Conservation (phyloP, 139 green algal genomes). For the Chloropicon primus region DNA sequence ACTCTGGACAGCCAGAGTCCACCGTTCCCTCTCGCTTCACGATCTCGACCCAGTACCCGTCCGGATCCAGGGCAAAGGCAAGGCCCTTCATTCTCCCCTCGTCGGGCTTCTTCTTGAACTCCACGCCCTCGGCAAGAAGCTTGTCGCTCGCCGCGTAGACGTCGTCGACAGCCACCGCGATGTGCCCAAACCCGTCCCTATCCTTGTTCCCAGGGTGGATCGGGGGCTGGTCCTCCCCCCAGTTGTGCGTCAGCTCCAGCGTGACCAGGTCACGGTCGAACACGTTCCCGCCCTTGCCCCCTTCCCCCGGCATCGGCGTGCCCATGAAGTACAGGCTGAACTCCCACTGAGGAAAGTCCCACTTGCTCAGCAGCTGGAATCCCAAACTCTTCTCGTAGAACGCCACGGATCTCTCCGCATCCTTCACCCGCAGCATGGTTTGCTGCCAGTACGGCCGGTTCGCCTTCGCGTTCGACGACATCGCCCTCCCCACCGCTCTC, state of each 20-base stretch:
- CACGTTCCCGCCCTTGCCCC: too few species aligned
- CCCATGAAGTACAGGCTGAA: too few species aligned
- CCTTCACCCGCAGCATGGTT: neutral
- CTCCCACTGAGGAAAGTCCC: too few species aligned
- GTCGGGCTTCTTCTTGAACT: constrained; percentile 19
- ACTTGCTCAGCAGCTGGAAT: too few species aligned
- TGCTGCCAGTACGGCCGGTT: neutral
- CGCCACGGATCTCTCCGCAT: too few species aligned
- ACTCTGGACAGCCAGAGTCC: neutral
- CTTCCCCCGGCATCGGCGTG: too few species aligned
- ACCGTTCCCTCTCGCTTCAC: constrained; percentile 7
- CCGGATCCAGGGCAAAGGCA: constrained; percentile 34
- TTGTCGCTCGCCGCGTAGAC: neutral
- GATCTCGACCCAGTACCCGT: constrained; percentile 44
- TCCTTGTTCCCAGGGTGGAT: constrained; percentile 9
- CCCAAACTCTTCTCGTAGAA: too few species aligned
- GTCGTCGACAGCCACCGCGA: constrained; percentile 9
- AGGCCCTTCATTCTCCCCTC: constrained; percentile 32
- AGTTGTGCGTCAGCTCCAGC: constrained; percentile 15
- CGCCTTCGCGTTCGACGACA: too few species aligned
- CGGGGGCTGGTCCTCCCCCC: neutral
- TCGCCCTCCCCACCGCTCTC: too few species aligned
- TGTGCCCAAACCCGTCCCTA: constrained; percentile 11
- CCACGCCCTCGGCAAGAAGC: constrained; percentile 3
- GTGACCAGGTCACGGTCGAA: too few species aligned